phyloP scores from a whole-genome alignment of 2,329 filamentous ascomycete genomes.

The Chalaropsis thielavioides region DNA sequence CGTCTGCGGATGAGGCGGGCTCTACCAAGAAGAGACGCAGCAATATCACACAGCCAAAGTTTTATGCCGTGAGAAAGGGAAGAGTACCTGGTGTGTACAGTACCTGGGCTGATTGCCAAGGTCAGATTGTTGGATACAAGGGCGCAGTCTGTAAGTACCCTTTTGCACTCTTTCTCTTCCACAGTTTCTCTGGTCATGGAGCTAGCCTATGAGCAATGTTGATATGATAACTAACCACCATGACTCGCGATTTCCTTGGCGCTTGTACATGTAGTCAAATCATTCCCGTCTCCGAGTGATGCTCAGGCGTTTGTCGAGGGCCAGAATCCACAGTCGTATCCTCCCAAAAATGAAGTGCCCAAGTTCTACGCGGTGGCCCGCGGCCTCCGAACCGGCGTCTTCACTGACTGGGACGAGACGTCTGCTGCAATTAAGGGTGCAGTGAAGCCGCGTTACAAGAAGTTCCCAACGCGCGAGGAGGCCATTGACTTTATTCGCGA shows the following conservation, averaged over 20 bases:
- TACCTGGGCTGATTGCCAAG: slow-evolving; percentile 46
- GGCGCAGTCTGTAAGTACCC: slow-evolving; percentile 51
- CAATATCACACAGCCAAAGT: slow-evolving; percentile 38
- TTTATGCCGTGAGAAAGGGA: slow-evolving; percentile 47
- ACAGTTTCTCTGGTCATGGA: slow-evolving; percentile 27
- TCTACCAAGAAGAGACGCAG: slow-evolving; percentile 33
- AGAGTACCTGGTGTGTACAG: slow-evolving; percentile 46
- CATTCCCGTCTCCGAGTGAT: slow-evolving; percentile 57
- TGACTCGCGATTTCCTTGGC: background rate
- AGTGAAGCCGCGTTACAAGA: slow-evolving; percentile 55
- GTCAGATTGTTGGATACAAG: slow-evolving; percentile 44
- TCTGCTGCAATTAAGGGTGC: slow-evolving; percentile 59
- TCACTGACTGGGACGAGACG: slow-evolving; percentile 52
- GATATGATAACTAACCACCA: slow-evolving; percentile 26
- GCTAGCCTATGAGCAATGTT: slow-evolving; percentile 30
- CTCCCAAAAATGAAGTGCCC: slow-evolving; percentile 27
- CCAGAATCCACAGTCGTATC: slow-evolving; percentile 28
- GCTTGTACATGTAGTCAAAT: slow-evolving; percentile 49
- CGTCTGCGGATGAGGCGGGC: background rate
- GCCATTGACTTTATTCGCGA: slow-evolving; percentile 61
- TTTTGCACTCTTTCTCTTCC: background rate
- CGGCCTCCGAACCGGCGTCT: slow-evolving; percentile 44
- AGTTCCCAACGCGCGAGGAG: slow-evolving; percentile 52
- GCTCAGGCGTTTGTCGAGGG: slow-evolving; percentile 66
- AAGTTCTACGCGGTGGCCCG: slow-evolving; percentile 48